Conservation (phyloP, 2,329 filamentous ascomycete genomes). For the Colletotrichum sp. region DNA sequence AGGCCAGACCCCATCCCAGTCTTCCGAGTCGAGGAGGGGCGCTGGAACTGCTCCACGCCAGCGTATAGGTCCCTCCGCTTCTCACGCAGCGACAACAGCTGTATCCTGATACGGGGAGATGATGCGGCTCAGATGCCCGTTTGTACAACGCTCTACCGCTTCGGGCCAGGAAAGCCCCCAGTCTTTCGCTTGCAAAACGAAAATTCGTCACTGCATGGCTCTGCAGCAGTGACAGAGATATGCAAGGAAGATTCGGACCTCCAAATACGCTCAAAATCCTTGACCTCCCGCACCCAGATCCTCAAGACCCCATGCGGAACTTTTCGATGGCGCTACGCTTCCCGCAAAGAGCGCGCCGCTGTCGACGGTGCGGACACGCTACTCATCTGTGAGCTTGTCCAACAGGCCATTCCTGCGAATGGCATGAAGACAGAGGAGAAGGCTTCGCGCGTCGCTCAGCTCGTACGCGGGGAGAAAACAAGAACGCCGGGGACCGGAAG, state of each 20-base stretch:
- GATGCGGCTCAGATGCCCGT: constrained; percentile 35
- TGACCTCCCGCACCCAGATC: constrained; percentile 49
- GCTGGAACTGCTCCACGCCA: constrained; percentile 3
- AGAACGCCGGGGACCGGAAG: constrained; percentile 43
- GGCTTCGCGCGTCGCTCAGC: constrained; percentile 41
- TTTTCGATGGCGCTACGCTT: constrained; percentile 62
- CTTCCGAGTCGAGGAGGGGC: constrained; percentile 40
- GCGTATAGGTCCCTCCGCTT: constrained; percentile 58
- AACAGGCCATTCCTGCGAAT: constrained; percentile 30
- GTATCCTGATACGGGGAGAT: constrained; percentile 51
- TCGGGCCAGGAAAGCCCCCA: constrained; percentile 59
- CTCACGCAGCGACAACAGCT: constrained; percentile 49
- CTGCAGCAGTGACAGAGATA: constrained; percentile 8
- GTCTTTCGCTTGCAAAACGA: constrained; percentile 38
- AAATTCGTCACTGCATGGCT: not conserved
- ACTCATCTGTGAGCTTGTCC: constrained; percentile 57
- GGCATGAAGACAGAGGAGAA: constrained; percentile 15
- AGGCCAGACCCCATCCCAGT: constrained; percentile 45
- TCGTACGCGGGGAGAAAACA: constrained; percentile 45
- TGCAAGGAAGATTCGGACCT: constrained; percentile 25
- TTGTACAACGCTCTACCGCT: constrained; percentile 61
- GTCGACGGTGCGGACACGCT: constrained; percentile 43
- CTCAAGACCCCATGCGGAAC: constrained; percentile 54
- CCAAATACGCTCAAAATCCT: constrained; percentile 36
- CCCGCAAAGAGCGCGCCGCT: constrained; percentile 48